Conservation (phyloP, 257 asterid genomes). For the Capsicum chinense region DNA sequence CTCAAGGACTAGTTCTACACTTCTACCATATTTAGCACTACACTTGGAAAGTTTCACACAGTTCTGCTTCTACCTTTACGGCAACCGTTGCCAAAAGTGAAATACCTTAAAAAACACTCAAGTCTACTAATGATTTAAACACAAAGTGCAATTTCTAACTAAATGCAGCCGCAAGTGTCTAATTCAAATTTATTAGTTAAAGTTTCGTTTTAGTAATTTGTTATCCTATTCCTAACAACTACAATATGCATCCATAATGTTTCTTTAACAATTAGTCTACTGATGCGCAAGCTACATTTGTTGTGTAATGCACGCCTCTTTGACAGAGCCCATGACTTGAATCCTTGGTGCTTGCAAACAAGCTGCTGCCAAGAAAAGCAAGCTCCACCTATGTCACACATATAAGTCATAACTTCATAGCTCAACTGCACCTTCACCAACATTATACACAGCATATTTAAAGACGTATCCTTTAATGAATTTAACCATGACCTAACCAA, state of each 20-base stretch:
- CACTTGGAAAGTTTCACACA: constrained; percentile 8
- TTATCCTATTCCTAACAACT: constrained; percentile 3
- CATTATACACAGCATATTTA: constrained; percentile 6
- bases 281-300: background rate
- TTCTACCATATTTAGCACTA: background rate
- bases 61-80: constrained; percentile 22
- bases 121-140: background rate
- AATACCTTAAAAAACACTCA: background rate
- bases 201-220: background rate
- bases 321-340: constrained; percentile 12
- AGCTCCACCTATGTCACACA: background rate
- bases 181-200: background rate
- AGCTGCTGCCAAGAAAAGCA: background rate
- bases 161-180: background rate
- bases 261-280: background rate
- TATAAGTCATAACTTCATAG: background rate
- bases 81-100: constrained; percentile 2
- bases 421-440: background rate
- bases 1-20: background rate
- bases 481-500: background rate
- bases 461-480: background rate
- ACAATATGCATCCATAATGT: background rate
- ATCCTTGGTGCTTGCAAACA: constrained; percentile 1
- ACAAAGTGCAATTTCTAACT: constrained; percentile 1
- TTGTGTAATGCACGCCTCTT: background rate